phyloP scores from a whole-genome alignment of 371 early-diverging fungal genomes.

The Apophysomyces sp. region DNA sequence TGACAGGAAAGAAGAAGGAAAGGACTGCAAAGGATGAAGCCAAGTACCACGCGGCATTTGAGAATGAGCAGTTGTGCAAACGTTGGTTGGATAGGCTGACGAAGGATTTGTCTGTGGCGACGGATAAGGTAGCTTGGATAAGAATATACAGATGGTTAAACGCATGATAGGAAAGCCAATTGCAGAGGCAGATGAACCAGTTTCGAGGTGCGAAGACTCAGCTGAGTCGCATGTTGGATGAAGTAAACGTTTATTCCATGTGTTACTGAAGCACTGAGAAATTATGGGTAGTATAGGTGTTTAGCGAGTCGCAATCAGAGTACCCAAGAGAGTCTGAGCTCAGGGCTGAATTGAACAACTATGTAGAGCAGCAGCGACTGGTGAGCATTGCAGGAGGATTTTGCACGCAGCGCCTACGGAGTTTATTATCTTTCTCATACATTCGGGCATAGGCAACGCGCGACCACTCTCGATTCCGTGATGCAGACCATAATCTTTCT shows the following conservation, averaged over 20 bases:
- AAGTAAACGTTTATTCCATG: conserved; percentile 5
- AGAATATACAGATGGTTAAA: not conserved
- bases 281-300: conserved; percentile 21
- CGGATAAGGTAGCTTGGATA: conserved; percentile 6
- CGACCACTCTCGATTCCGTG: conserved; percentile 26
- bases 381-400: conserved; percentile 10
- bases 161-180: conserved; percentile 7
- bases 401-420: not conserved
- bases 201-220: not conserved
- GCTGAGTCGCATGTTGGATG: conserved; percentile 7
- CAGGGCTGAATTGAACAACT: conserved; percentile 28
- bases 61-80: conserved; percentile 37
- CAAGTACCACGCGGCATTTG: conserved; percentile 43
- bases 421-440: not conserved
- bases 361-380: conserved; percentile 21
- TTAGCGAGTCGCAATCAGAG: conserved; percentile 14
- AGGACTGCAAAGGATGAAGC: conserved; percentile 31
- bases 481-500: conserved; percentile 27
- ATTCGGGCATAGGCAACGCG: conserved; percentile 26
- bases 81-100: conserved; percentile 24
- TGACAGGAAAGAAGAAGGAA: conserved; percentile 43
- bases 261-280: not conserved
- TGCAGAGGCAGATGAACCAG: conserved; percentile 13
- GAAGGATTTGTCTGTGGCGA: conserved; percentile 1
- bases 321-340: conserved; percentile 33